A percentile compares a stretch with the other conserved stretches of the same genome.
Evolutionary conservation across 2,329 filamentous ascomycete genomes (phyloP).

Genomic region (Hawksworthiomyces lignivorus): DNA sequence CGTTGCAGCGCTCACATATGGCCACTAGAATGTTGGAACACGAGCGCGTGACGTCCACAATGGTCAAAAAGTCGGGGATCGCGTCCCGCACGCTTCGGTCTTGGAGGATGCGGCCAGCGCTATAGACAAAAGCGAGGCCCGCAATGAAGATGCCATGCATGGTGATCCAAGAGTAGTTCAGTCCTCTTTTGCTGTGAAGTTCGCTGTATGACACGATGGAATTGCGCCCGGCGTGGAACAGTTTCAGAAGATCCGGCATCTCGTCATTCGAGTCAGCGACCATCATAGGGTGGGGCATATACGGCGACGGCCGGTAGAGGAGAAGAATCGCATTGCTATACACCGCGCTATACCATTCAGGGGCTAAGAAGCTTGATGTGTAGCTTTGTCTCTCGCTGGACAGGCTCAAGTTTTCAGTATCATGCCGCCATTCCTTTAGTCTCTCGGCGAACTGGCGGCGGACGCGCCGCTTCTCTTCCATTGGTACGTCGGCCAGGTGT

Average conservation of each 20-base stretch:
- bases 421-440: not conserved
- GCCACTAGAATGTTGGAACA: slow-evolving; percentile 1
- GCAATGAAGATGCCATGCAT: slow-evolving; percentile 5
- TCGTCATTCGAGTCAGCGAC: slow-evolving; percentile 1
- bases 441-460: slow-evolving; percentile 1
- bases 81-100: not conserved
- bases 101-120: slow-evolving; percentile 1
- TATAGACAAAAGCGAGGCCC: slow-evolving; percentile 1
- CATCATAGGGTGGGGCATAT: slow-evolving; percentile 5
- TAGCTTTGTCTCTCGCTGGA: not conserved
- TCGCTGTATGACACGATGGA: slow-evolving; percentile 10
- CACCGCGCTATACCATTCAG: slow-evolving; percentile 9
- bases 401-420: not conserved
- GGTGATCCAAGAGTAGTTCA: slow-evolving; percentile 4
- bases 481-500: not conserved
- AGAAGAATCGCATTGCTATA: slow-evolving; percentile 11
- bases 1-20: slow-evolving; percentile 3
- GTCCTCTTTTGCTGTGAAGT: slow-evolving; percentile 1
- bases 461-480: not conserved
- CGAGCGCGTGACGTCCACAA: not conserved
- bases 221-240: not conserved
- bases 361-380: slow-evolving; percentile 4
- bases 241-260: slow-evolving; percentile 2
- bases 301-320: slow-evolving; percentile 11
- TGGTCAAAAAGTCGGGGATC: not conserved